Base-by-base conservation (phyloP, 441 rosid species). In the Aleurites moluccanus region DNA sequence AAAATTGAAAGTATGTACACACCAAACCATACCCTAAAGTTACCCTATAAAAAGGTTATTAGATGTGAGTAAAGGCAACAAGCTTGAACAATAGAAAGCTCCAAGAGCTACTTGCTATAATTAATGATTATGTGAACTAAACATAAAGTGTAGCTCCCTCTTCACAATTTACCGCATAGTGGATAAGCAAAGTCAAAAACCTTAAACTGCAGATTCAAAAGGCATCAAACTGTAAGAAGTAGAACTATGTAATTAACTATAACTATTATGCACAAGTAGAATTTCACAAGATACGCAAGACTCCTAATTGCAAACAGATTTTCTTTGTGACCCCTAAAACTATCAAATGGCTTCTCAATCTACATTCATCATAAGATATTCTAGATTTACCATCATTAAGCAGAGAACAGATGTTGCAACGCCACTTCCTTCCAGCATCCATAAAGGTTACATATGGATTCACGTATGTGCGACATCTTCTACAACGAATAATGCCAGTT, bases 401-500 rank as follows among this genome's bases (percentile, higher is more conserved):
- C 78, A 91, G 83, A 66, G 94, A 66, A 81, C 98, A 94, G 73
- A 96, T 89, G 86, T 94, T 96, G 87, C 99, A 96, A 38, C 97
- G 91, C 99, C 99, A 96, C 86, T 94, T 94, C 76, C 98, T 89
- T 86, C 99, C 99, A 72, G 95, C 88, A 86, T 96, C 99, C 0
- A 96, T 83, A 85, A 96, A 96, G 5, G 89, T 83, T 80, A 96
- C 90, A 83, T 82, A 88, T 44, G 99, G 99, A 88, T 96, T 96
- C 76, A 96, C 89, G 83, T 94, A 96, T 75, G 99, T 94, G 42
- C 99, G 97, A 75, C 98, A 94, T 83, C 98, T 90, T 86, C 97
- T 90, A 85, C 98, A 96, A 73, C 99, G 98, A 80, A 96, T 88
- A 82, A 94, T 94, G 75, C 97, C 98, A 75, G 83, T 77, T 77